Evolutionary conservation across 2,329 filamentous ascomycete species (phyloP).

Genomic region (Fusarium brachygibbosum): DNA sequence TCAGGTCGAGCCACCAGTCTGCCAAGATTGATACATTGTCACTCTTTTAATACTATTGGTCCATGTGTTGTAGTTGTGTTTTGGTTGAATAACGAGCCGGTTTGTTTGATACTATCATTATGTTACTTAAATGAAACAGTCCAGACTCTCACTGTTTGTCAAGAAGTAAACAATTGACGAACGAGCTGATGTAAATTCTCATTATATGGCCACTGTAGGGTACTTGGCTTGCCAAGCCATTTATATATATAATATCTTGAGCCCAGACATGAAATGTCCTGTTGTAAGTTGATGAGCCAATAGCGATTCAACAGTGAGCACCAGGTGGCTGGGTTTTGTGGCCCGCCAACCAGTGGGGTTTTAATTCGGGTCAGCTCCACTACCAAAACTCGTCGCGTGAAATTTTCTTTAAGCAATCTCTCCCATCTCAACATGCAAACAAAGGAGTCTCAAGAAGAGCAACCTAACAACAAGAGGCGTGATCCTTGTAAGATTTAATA

Average conservation of each 20-base stretch:
- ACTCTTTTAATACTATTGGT: too few relatives aligned
- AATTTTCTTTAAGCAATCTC: constrained; percentile 27
- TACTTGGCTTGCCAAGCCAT: neutral
- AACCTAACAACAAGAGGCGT: neutral
- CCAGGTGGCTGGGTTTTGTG: constrained; percentile 17
- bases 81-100: too few relatives aligned
- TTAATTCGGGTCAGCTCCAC: constrained; percentile 11
- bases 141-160: neutral
- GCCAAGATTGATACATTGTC: too few relatives aligned
- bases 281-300: constrained; percentile 26
- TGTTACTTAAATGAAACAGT: neutral
- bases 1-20: too few relatives aligned
- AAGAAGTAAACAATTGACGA: constrained; percentile 38
- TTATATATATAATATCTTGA: neutral
- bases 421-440: neutral
- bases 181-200: constrained; percentile 21
- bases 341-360: constrained; percentile 32
- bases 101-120: neutral
- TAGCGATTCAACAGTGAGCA: constrained; percentile 4
- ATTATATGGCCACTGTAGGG: constrained; percentile 8
- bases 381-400: constrained; percentile 22
- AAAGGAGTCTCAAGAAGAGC: neutral
- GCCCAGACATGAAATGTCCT: neutral
- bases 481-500: neutral
- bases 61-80: too few relatives aligned